Evolutionary conservation across 73 alveolate species (phyloP).

Genomic region (Tetrahymena thermophila): DNA sequence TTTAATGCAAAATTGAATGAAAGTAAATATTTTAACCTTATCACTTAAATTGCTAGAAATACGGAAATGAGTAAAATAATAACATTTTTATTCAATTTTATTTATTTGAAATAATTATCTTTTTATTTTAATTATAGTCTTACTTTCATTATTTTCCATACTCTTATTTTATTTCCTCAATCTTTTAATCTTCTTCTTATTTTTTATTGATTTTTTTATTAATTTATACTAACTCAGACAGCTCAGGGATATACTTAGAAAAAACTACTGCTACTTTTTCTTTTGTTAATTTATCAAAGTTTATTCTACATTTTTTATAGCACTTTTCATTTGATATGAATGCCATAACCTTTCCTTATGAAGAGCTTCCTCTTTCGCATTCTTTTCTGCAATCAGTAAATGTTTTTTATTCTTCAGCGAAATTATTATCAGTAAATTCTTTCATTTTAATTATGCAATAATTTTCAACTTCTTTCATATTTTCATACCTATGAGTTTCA

Average conservation of each 20-base stretch:
- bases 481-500: not conserved
- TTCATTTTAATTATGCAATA: not conserved
- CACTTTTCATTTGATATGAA: not conserved
- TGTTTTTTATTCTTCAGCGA: not conserved
- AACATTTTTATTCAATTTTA: too few relatives aligned
- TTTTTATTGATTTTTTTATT: not conserved
- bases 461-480: not conserved
- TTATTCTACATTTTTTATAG: not conserved
- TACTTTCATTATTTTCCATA: not conserved
- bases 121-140: too few relatives aligned
- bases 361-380: not conserved
- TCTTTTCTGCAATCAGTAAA: not conserved
- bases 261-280: not conserved
- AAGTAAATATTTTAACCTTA: too few relatives aligned
- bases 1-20: too few relatives aligned
- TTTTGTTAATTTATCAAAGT: not conserved
- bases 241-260: not conserved
- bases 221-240: not conserved
- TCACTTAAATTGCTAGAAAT: too few relatives aligned
- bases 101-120: too few relatives aligned
- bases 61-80: too few relatives aligned
- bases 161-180: not conserved
- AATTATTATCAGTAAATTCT: not conserved
- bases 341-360: not conserved
- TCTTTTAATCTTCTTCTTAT: not conserved